Conservation (phyloP, 176 grass and related monocot genomes). For the Triticum monococcum region DNA sequence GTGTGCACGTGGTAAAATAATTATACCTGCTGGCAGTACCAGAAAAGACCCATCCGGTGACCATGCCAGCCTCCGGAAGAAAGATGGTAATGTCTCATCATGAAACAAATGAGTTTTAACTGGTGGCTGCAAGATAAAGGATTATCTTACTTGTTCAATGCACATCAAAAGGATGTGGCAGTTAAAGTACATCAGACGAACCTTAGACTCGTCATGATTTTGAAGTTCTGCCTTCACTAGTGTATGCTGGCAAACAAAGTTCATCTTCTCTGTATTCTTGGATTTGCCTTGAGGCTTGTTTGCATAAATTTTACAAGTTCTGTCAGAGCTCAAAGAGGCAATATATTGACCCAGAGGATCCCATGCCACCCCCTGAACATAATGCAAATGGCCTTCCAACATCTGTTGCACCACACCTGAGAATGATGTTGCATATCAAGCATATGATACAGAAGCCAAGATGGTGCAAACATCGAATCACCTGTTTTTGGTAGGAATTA, state of each 20-base stretch:
- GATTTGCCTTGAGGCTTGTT: constrained; percentile 87
- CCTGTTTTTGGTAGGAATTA: constrained; percentile 8
- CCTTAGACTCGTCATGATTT: constrained; percentile 79
- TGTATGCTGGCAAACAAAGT: constrained; percentile 84
- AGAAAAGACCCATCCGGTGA: constrained; percentile 97
- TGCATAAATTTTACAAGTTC: constrained; percentile 87
- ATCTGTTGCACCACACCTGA: constrained; percentile 77
- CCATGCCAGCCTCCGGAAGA: constrained; percentile 93
- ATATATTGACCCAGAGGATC: constrained; percentile 90
- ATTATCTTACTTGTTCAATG: constrained; percentile 3
- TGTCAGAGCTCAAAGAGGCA: constrained; percentile 90
- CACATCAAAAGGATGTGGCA: background rate
- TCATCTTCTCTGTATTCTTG: constrained; percentile 64
- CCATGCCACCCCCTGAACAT: constrained; percentile 98
- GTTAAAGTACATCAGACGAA: constrained; percentile 34
- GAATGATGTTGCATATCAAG: constrained; percentile 23
- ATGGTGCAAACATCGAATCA: background rate
- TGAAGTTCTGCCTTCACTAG: constrained; percentile 64
- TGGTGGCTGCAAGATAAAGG: constrained; percentile 55
- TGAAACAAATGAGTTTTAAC: constrained; percentile 85
- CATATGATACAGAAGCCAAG: background rate
- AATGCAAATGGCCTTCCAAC: constrained; percentile 92
- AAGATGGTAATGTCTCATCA: constrained; percentile 95
- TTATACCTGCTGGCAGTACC: constrained; percentile 82
- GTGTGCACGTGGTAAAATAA: background rate